A percentile compares a stretch with the other conserved stretches of the same genome.
phyloP scores from a whole-genome alignment of 176 grass and related monocot genomes.

The Carex parvula region DNA sequence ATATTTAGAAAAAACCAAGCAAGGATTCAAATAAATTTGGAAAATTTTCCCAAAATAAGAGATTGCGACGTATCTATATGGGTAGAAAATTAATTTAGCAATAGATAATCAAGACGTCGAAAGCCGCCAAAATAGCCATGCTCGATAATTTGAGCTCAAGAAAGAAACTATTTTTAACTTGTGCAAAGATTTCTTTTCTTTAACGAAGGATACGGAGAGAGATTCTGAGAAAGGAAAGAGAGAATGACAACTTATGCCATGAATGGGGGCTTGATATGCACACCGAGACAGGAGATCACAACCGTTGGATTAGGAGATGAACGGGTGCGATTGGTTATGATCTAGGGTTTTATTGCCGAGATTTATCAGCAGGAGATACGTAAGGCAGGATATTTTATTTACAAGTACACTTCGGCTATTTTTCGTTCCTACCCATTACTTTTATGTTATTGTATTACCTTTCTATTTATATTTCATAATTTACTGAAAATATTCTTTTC shows the following conservation, averaged over 20 bases:
- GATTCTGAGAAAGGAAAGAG: slow-evolving; percentile 27
- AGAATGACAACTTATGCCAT: not conserved
- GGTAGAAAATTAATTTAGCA: not conserved
- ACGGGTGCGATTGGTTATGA: slow-evolving; percentile 32
- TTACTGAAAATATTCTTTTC: too few relatives aligned
- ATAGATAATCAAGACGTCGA: not conserved
- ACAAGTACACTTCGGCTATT: not conserved
- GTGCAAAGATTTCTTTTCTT: not conserved
- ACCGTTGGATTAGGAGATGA: slow-evolving; percentile 20
- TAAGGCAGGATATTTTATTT: not conserved
- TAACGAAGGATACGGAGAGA: not conserved
- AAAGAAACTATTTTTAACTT: slow-evolving; percentile 3
- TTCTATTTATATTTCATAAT: not conserved
- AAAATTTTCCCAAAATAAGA: not conserved
- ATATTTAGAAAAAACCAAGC: not conserved
- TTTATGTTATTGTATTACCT: not conserved
- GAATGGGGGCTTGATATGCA: slow-evolving; percentile 42
- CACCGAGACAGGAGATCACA: slow-evolving; percentile 19
- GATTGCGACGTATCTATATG: not conserved
- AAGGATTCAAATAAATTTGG: not conserved
- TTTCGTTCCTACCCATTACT: not conserved
- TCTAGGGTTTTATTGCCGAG: slow-evolving; percentile 73
- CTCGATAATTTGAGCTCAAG: not conserved
- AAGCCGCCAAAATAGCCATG: not conserved
- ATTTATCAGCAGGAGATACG: slow-evolving; percentile 24